phyloP scores from a whole-genome alignment of 768 basidiomycete species.

The Zangia roseola region DNA sequence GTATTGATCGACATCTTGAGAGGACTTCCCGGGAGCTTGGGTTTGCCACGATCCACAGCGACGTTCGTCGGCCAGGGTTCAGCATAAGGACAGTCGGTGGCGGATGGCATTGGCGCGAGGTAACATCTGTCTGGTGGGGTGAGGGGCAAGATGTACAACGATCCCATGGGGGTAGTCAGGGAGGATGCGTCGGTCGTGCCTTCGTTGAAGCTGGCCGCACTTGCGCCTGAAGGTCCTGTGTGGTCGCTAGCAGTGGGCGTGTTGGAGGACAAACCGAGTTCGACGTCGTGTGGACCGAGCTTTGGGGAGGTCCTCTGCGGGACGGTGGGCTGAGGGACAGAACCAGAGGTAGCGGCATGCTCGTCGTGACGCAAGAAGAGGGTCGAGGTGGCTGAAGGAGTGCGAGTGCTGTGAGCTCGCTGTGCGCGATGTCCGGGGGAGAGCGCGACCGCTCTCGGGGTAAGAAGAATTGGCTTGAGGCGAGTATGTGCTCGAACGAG shows the following conservation, averaged over 20 bases:
- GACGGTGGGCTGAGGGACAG: not conserved
- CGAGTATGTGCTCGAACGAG: conserved; percentile 12
- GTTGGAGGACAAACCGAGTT: conserved; percentile 15
- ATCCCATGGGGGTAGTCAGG: conserved; percentile 3
- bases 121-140: conserved; percentile 26
- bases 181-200: conserved; percentile 12
- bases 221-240: not conserved
- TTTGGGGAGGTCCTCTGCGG: conserved; percentile 20
- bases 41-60: conserved; percentile 2
- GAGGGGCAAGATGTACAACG: conserved; percentile 17
- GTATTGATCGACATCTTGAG: conserved; percentile 18
- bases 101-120: conserved; percentile 15
- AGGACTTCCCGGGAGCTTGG: conserved; percentile 16
- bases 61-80: conserved; percentile 19
- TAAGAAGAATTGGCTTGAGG: conserved; percentile 23
- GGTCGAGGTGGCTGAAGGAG: conserved; percentile 15
- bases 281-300: conserved; percentile 12
- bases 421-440: not conserved
- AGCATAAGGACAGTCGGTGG: conserved; percentile 21
- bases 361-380: conserved; percentile 2
- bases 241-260: not conserved
- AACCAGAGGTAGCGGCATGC: not conserved
- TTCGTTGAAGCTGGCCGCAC: not conserved
- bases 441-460: conserved; percentile 9
- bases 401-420: conserved; percentile 4